Conservation (phyloP, 192 early-diverging fungal species). For the Coemansia sp. region DNA sequence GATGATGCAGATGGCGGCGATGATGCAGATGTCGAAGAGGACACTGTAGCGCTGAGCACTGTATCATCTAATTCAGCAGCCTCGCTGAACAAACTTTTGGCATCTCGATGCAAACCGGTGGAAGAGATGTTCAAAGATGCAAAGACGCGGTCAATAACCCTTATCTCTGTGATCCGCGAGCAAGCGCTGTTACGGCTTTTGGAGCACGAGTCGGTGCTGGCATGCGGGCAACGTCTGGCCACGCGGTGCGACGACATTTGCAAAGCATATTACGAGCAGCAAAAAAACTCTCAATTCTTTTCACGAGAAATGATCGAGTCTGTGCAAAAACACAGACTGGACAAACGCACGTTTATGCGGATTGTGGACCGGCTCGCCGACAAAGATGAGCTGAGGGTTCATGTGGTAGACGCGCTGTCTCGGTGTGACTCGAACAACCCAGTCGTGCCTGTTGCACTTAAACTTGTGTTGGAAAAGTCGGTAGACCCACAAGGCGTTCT, state of each 20-base stretch:
- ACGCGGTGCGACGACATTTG: conserved; percentile 2
- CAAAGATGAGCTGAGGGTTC: neutral
- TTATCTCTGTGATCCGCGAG: conserved; percentile 32
- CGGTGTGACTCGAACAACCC: neutral
- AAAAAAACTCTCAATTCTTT: conserved; percentile 4
- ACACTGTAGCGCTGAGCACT: neutral
- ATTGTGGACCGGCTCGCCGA: conserved; percentile 14
- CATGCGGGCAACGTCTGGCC: neutral
- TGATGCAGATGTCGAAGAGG: neutral
- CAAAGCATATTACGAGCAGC: conserved; percentile 6
- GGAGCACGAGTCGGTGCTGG: conserved; percentile 17
- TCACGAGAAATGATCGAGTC: conserved; percentile 6
- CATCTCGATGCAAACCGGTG: conserved; percentile 4
- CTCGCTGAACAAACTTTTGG: neutral
- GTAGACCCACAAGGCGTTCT: conserved; percentile 20
- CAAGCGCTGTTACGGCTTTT: conserved; percentile 20
- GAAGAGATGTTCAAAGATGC: conserved; percentile 21
- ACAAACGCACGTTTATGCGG: conserved; percentile 35
- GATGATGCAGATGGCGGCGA: neutral
- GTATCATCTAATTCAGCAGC: neutral
- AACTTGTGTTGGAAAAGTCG: conserved; percentile 16
- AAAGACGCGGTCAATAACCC: conserved; percentile 1
- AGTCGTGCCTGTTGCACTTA: neutral
- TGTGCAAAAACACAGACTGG: conserved; percentile 10
- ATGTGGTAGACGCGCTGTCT: neutral